Evolutionary conservation across 2,329 filamentous ascomycete genomes (phyloP).

Genomic region (Pleoardoris graminearum): DNA sequence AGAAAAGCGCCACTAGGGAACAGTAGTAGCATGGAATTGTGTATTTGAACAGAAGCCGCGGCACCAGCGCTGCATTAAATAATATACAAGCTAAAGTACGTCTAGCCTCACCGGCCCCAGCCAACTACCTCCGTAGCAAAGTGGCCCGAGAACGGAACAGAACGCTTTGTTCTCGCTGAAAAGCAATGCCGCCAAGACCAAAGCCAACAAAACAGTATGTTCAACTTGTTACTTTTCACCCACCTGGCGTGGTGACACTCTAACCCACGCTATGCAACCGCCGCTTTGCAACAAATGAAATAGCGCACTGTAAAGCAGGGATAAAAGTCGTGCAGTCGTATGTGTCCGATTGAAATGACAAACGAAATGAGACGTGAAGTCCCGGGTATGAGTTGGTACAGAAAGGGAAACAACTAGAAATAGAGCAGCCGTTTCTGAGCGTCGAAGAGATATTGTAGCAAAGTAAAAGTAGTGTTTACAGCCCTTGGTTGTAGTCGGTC

Average conservation of each 20-base stretch:
- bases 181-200: not conserved
- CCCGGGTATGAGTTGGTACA: constrained; percentile 21
- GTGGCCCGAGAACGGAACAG: not conserved
- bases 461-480: constrained; percentile 11
- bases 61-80: constrained; percentile 30
- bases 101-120: constrained; percentile 8
- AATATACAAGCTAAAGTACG: constrained; percentile 29
- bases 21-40: no score
- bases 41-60: no score
- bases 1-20: no score
- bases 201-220: not conserved
- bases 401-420: constrained; percentile 9
- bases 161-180: not conserved
- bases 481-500: constrained; percentile 36
- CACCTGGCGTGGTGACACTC: not conserved
- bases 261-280: constrained; percentile 11
- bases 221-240: not conserved
- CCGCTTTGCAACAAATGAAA: constrained; percentile 20
- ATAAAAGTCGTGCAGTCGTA: constrained; percentile 21
- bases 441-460: constrained; percentile 12
- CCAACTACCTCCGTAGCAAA: not conserved
- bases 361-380: constrained; percentile 12
- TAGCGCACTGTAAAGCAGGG: constrained; percentile 9
- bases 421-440: constrained; percentile 10
- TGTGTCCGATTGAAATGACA: constrained; percentile 5